Evolutionary conservation across 495 filamentous ascomycete species (phyloP), one percentile per base, ranked within the genome.

Genomic region (Neurospora sp.): DNA sequence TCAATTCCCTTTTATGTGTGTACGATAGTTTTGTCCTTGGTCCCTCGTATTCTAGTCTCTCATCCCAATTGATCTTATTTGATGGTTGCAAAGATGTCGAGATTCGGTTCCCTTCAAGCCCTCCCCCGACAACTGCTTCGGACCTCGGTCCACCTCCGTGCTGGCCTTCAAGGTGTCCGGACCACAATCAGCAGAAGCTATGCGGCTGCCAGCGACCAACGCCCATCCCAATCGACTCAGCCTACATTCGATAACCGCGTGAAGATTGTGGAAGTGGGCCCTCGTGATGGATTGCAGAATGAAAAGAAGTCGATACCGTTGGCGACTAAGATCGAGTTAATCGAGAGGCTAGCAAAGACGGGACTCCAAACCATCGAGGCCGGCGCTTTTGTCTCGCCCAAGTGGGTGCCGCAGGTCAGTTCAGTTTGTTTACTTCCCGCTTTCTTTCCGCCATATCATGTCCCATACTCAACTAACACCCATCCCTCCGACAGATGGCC

Each of bases 331-430:
- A 87, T 98, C 42, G 89, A 97, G 74, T 82, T 98, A 72, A 92
- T 98, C 70, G 85, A 90, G 75, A 86, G 88, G 72, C 84, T 99
- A 54, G 92, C 94, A n/a, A 89, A 88, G 77, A 96, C 95, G 0
- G 96, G 96, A 1, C 84, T 99, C 28, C 87, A 86, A 5, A 92
- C 91, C 62, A 97, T 99, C 75, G 96, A 99, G 81, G 96, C 96
- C 31, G 96, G 96, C 3, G 94, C 93, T 4, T 99, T 99, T 81
- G 95, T 98, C 9, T 88, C 92, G 70, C 94, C 94, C 9, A 98
- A 97, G 92, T 98, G 96, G 96, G 94, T 98, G 28, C 96, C 96
- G 37, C 96, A 97, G 88, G 94, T 96, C 80, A 71, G 82, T 75
- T 40, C 24, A 73, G 19, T 48, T 36, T 54, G 59, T n/a, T 69